Conservation (phyloP, 148 eudicot species). For the Pharnaceum exiguum region DNA sequence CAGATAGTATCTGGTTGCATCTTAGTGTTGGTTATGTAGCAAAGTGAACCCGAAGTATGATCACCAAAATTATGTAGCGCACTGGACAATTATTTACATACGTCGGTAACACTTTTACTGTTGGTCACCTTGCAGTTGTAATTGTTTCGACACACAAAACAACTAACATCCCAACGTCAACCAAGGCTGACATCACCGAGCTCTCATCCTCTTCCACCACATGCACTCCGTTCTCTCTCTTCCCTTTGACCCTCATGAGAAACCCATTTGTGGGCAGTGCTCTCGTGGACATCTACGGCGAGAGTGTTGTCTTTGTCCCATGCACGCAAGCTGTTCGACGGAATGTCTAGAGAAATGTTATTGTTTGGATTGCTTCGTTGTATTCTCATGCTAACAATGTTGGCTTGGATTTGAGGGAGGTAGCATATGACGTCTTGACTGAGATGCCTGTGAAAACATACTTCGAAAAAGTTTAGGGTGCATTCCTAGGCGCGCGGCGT, state of each 20-base stretch:
- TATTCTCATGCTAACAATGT: slow-evolving; percentile 42
- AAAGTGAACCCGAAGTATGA: too few relatives aligned
- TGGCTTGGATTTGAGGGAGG: slow-evolving; percentile 32
- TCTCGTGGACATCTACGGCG: slow-evolving; percentile 41
- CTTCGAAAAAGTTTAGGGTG: slow-evolving; percentile 60
- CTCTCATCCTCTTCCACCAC: slow-evolving; percentile 39
- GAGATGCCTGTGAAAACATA: slow-evolving; percentile 50
- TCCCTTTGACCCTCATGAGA: slow-evolving; percentile 35
- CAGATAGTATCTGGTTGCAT: too few relatives aligned
- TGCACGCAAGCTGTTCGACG: slow-evolving; percentile 45
- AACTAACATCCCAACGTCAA: too few relatives aligned
- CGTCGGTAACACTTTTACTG: too few relatives aligned
- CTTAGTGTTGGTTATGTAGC: too few relatives aligned
- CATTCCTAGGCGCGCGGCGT: slow-evolving; percentile 56
- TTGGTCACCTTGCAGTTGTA: too few relatives aligned
- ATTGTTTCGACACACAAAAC: too few relatives aligned
- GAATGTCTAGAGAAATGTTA: slow-evolving; percentile 38
- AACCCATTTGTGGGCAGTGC: slow-evolving; percentile 49
- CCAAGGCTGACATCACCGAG: slow-evolving; percentile 40
- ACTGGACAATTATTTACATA: too few relatives aligned
- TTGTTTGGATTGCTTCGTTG: slow-evolving; percentile 31
- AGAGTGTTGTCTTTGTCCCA: slow-evolving; percentile 28
- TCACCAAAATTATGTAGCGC: too few relatives aligned
- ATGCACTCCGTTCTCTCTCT: slow-evolving; percentile 34
- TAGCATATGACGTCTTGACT: slow-evolving; percentile 37